Conservation (phyloP, 2,329 filamentous ascomycete genomes). For the Aureobasidium sp. region DNA sequence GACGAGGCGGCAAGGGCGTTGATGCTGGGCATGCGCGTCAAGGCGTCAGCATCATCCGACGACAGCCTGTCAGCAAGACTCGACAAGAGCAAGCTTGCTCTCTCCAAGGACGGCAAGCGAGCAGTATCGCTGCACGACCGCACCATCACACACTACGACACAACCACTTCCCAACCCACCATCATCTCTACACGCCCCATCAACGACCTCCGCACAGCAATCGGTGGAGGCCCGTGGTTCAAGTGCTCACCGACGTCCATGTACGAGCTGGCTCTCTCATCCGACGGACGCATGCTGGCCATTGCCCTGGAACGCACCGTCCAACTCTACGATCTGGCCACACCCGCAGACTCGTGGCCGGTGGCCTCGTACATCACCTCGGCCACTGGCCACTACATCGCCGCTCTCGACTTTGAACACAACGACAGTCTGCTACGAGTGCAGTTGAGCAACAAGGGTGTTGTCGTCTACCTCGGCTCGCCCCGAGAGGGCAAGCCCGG, state of each 20-base stretch:
- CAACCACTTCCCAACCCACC: constrained; percentile 15
- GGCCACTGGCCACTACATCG: constrained; percentile 27
- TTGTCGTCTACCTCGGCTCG: constrained; percentile 28
- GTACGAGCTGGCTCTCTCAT: constrained; percentile 25
- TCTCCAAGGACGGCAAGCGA: constrained; percentile 16
- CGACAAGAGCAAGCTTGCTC: constrained; percentile 14
- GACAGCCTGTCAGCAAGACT: neutral
- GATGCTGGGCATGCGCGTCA: constrained; percentile 23
- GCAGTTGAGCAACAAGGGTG: constrained; percentile 25
- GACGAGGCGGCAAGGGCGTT: constrained; percentile 23
- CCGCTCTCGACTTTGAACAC: constrained; percentile 27
- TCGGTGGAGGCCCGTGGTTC: constrained; percentile 26
- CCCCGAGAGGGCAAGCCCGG: constrained; percentile 16
- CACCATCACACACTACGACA: constrained; percentile 24
- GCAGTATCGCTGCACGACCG: constrained; percentile 24
- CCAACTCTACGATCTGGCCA: constrained; percentile 27
- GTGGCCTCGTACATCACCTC: constrained; percentile 24
- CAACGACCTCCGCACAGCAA: constrained; percentile 26
- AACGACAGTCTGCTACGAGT: constrained; percentile 26
- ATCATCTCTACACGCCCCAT: constrained; percentile 21
- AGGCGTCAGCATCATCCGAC: constrained; percentile 13
- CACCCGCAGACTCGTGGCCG: constrained; percentile 23
- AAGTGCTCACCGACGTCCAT: constrained; percentile 22
- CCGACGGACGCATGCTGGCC: constrained; percentile 24
- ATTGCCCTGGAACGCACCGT: constrained; percentile 27